Base-by-base conservation (phyloP, 306 rosid species). In the Lotus japonicus region DNA sequence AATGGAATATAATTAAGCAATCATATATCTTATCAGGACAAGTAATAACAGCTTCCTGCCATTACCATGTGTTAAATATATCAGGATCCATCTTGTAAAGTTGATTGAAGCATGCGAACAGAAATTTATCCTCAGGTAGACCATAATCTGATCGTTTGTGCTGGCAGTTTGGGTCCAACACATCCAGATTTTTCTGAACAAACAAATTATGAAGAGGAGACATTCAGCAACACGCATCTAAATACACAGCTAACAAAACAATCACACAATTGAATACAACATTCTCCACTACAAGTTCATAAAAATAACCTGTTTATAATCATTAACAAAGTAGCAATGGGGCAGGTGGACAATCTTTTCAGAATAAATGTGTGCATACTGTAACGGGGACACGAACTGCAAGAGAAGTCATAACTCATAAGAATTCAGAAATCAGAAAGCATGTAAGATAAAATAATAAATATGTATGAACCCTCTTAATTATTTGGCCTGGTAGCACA, bases 71-170 rank as follows among this genome's bases (percentile, higher is more conserved):
- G 74, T 78, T 81, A 54, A 90, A 87, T 69, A 95, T 90, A 71
- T 95, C 99, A 44, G 99, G 99, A 83, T 95, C 99, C 99, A 95
- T 95, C 82, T 95, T 95, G 88, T 95, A 95, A 48, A 95, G 80
- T 78, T 95, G 99, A 74, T 90, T 95, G 84, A 95, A 95, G 85
- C 97, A 87, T 49, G 97, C 99, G 78, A 92, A 92, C 71, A 92
- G 80, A 73, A 92, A 92, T 75, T 89, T 92, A 59, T 87, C 89
- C 74, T 89, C 96, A 4, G 98, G 98, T 26, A 92, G 90, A 36
- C 91, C 91, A 77, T 89, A 92, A 71, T 89, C 91, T 13, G 91
- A 89, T 51, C 97, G 94, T 72, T 83, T 95, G 76, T 85, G 97
- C 72, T 70, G 83, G 77, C 87, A 88, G 63, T 81, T 87, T 10